Evolutionary conservation across 2,329 filamentous ascomycete genomes (phyloP).

Genomic region (Claviceps quebecensis): DNA sequence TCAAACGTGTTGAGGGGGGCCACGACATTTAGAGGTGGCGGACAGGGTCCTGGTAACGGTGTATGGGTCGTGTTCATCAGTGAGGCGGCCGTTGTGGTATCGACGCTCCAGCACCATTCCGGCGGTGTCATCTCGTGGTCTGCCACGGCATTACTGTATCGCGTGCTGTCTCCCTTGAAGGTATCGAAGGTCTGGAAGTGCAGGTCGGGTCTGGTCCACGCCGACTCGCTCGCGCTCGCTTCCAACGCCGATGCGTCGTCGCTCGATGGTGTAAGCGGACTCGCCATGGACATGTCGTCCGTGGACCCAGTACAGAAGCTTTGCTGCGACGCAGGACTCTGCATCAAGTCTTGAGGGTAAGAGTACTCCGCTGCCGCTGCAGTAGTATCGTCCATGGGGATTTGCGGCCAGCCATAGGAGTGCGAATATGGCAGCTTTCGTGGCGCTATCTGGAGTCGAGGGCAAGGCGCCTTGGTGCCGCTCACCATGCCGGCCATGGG

Average conservation of each 20-base stretch:
- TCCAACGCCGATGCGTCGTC: neutral
- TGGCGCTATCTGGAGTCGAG: neutral
- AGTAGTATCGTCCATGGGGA: neutral
- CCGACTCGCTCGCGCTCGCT: neutral
- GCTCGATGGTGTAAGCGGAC: neutral
- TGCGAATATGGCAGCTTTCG: neutral
- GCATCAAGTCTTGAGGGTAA: neutral
- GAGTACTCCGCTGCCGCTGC: neutral
- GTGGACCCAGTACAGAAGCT: neutral
- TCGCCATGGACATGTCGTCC: neutral
- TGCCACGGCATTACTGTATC: neutral
- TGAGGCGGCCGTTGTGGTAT: neutral
- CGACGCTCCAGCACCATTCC: conserved; percentile 1
- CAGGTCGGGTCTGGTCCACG: neutral
- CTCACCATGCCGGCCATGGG: neutral
- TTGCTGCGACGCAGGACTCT: neutral
- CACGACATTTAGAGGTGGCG: too few species aligned
- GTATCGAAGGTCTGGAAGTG: neutral
- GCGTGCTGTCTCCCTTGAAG: neutral
- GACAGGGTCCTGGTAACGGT: too few species aligned
- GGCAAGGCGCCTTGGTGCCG: neutral
- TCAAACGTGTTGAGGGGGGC: too few species aligned
- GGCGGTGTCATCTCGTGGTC: neutral
- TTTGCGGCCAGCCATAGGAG: neutral
- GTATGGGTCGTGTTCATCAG: neutral